Percentiles rank a stretch among this genome's conserved stretches.
phyloP scores from a whole-genome alignment of 139 green algal species.

The Closterium sp. region DNA sequence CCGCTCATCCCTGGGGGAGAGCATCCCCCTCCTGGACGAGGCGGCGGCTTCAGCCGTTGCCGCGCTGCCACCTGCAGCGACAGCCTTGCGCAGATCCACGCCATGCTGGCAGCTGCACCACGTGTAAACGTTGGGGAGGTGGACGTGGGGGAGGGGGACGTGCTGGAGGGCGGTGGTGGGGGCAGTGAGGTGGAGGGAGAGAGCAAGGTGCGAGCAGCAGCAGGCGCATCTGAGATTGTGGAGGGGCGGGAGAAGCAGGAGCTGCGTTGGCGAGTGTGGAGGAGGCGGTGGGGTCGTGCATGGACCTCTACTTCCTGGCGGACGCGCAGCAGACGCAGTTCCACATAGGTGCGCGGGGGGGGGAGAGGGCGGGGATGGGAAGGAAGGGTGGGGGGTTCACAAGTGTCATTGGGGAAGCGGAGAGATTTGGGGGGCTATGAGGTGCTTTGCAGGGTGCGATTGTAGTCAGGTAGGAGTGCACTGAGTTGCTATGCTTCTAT shows the following conservation, averaged over 20 bases:
- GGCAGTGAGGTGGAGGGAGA: not conserved
- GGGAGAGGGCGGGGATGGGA: not conserved
- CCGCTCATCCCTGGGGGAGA: not conserved
- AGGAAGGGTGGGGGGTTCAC: not conserved
- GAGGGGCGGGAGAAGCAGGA: not conserved
- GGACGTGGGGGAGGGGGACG: too few relatives aligned
- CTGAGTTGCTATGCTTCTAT: too few relatives aligned
- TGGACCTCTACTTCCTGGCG: not conserved
- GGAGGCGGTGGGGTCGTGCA: not conserved
- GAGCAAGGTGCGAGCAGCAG: not conserved
- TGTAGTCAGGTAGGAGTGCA: too few relatives aligned
- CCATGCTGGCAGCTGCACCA: not conserved
- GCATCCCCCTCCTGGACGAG: not conserved
- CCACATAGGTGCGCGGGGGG: not conserved
- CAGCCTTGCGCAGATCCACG: not conserved
- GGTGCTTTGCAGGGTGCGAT: too few relatives aligned
- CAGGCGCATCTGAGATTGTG: not conserved
- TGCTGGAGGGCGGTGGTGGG: not conserved
- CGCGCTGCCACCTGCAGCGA: not conserved
- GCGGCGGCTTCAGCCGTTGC: not conserved
- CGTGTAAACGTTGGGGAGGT: not conserved
- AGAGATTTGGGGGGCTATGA: too few relatives aligned
- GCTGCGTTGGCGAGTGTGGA: not conserved
- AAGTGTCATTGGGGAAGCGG: not conserved
- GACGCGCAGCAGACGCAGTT: not conserved